Conservation (phyloP, 2,329 filamentous ascomycete genomes). For the Fusarium sp. region DNA sequence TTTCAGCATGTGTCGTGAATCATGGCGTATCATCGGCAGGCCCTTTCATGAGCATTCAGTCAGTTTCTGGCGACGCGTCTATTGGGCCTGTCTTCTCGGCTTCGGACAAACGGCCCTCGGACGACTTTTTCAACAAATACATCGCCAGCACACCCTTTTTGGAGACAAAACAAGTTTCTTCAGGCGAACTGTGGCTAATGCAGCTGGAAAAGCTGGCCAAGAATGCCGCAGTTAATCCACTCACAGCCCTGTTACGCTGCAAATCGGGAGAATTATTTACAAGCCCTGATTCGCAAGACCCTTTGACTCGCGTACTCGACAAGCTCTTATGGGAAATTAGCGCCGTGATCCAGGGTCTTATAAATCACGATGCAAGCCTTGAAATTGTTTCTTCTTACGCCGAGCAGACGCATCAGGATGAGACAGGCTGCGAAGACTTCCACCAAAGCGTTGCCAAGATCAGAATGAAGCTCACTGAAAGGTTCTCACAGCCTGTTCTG, state of each 20-base stretch:
- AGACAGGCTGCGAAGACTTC: neutral
- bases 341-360: neutral
- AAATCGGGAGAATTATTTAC: neutral
- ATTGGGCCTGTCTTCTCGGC: neutral
- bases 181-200: neutral
- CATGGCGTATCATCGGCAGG: slow-evolving; percentile 4
- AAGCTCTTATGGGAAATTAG: neutral
- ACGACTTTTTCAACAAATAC: neutral
- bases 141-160: neutral
- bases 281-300: neutral
- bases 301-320: neutral
- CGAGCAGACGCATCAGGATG: neutral
- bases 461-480: neutral
- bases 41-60: slow-evolving; percentile 1
- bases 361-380: neutral
- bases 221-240: slow-evolving; percentile 3
- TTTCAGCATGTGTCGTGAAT: slow-evolving; percentile 4
- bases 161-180: neutral
- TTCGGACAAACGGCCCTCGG: neutral
- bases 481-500: neutral
- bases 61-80: neutral
- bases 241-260: neutral
- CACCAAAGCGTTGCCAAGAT: neutral
- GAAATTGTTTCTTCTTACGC: neutral
- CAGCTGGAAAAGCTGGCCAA: slow-evolving; percentile 1